Base-by-base conservation (phyloP, 2,329 filamentous ascomycete species). In the Aspergillus japonicus region DNA sequence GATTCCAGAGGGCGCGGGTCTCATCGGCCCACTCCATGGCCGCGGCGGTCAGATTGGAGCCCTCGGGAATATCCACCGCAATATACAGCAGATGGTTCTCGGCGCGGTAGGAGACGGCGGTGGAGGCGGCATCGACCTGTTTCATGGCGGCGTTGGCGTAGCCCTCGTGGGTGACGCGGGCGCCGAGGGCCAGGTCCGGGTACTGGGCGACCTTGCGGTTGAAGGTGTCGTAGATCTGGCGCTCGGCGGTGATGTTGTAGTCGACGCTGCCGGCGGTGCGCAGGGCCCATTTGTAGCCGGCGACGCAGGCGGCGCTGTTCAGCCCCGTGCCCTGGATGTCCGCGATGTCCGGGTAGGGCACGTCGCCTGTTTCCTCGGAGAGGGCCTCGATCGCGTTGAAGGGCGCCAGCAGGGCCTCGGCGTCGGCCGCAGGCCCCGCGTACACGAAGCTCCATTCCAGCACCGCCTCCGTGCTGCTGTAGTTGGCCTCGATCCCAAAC, bases 181-280 rank as follows among this genome's bases (percentile, higher is more conserved):
- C 33, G 6, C 19, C 6, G 5, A 12, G 7, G 31, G 31, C 23
- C 8, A 55, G 53, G 4, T 49, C 53, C 14, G 53, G 39, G 23
- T 55, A 10, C 19, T 21, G 12, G 16, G 19, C 23, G 16, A 33
- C 42, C 19, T 14, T 10, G 2, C 16, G 12, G 4, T 47, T 47
- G 21, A 55, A 47, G 12, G 5, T 4, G 19, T 47, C n/a, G 8
- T 48, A 55, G 19, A 55, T 48, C 23, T 48, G 23, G n/a, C 42
- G 33, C 42, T 55, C n/a, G 14, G 53, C 23, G 5, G 53, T 55
- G 5, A 55, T 10, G 23, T 55, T 55, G 39, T 55, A 55, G 31
- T 33, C 31, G 31, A 33, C 31, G 31, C 31, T 33, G 23, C 49
- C 26, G 23, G 49, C 49, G 19, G 49, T 51, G 12, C 19, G 11